These are phyloP conservation scores for Aspergillus brasiliensis DNA, from an alignment of 2,329 filamentous ascomycete genomes.

Conservation along the genomic window DNA sequence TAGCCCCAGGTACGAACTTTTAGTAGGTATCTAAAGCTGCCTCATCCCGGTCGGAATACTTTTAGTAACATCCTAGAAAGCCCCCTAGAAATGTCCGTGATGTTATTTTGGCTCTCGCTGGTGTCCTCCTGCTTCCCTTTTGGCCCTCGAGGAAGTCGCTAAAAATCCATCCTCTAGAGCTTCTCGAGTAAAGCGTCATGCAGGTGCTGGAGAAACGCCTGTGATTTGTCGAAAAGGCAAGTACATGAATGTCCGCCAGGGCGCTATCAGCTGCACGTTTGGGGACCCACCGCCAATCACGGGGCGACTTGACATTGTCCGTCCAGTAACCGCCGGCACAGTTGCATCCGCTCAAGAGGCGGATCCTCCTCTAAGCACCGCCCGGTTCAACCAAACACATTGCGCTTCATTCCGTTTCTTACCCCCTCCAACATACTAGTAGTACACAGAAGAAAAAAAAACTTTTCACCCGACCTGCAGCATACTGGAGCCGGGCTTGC, in stretches of 20 bases:
- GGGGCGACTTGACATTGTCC: conserved; percentile 6
- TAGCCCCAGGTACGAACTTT: background rate
- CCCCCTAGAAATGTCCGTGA: conserved; percentile 1
- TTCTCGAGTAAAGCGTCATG: conserved; percentile 25
- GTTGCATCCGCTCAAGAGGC: conserved; percentile 10
- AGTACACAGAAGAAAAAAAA: background rate
- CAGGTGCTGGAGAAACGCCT: conserved; percentile 16
- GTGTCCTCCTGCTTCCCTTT: conserved; percentile 9
- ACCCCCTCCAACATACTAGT: conserved; percentile 3
- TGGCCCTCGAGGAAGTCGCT: background rate
- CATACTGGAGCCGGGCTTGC: conserved; percentile 14
- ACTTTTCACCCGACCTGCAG: conserved; percentile 18
- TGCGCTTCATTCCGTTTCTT: conserved; percentile 9
- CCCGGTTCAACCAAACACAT: conserved; percentile 15
- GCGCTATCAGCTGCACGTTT: conserved; percentile 30
- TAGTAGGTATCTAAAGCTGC: conserved; percentile 10
- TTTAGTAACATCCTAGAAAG: background rate
- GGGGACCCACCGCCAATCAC: conserved; percentile 16
- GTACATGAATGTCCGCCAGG: conserved; percentile 22
- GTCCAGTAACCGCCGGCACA: conserved; percentile 14
- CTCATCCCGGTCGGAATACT: background rate
- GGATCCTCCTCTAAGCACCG: background rate
- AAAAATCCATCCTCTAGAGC: conserved; percentile 17
- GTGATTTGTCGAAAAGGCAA: conserved; percentile 23
- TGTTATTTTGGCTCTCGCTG: conserved; percentile 12